These are phyloP conservation scores for Boletus rufocinnamomeus DNA, from an alignment of 768 basidiomycete species.

Conservation along the genomic window DNA sequence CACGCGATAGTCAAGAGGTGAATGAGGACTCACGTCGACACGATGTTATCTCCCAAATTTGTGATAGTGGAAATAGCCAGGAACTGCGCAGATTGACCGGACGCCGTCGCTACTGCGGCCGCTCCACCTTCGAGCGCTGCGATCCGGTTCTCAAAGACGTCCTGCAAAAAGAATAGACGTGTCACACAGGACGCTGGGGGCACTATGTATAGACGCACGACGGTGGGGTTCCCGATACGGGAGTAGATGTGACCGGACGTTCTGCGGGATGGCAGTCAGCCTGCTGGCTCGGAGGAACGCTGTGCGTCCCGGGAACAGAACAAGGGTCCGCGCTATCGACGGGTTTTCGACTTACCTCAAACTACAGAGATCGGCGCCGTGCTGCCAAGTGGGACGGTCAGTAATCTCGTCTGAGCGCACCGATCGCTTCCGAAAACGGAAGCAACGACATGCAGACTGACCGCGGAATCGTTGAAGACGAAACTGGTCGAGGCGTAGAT, in stretches of 20 bases:
- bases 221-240: slow-evolving; percentile 57
- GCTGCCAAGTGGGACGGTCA: slow-evolving; percentile 31
- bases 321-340: not conserved
- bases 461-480: slow-evolving; percentile 57
- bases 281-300: no score
- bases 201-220: slow-evolving; percentile 38
- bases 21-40: slow-evolving; percentile 47
- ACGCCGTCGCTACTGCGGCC: slow-evolving; percentile 57
- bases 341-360: slow-evolving; percentile 33
- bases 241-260: slow-evolving; percentile 53
- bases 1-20: not conserved
- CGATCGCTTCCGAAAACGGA: slow-evolving; percentile 15
- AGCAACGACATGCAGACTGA: slow-evolving; percentile 16
- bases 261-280: slow-evolving; percentile 23
- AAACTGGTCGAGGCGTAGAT: slow-evolving; percentile 61
- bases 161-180: slow-evolving; percentile 32
- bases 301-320: not conserved
- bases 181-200: not conserved
- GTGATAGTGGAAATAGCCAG: slow-evolving; percentile 59
- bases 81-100: slow-evolving; percentile 65
- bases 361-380: slow-evolving; percentile 56
- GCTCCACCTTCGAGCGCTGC: slow-evolving; percentile 64
- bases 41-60: slow-evolving; percentile 61
- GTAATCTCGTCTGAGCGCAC: slow-evolving; percentile 5
- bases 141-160: slow-evolving; percentile 66